Base-by-base conservation (phyloP, 768 basidiomycete species). In the Hypholoma fasciculare region DNA sequence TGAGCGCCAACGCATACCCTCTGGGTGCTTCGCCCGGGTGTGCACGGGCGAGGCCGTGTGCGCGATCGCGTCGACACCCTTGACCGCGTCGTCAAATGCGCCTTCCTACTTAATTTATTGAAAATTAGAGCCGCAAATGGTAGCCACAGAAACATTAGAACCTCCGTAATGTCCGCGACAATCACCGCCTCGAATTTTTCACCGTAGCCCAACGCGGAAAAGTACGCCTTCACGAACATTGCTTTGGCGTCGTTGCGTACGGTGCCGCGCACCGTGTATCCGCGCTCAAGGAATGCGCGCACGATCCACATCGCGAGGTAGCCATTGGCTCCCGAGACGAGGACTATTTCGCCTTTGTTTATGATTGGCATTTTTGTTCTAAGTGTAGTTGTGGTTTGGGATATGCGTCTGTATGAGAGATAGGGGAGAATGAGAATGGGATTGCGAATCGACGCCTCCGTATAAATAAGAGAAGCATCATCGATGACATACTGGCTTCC, bases 1-100 rank as follows among this genome's bases (percentile, higher is more conserved):
- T 9, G 16, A 12, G 9, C 23, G 2, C 8, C 12, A 7, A 36
- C 13, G 56, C 60, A 9, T 52, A 71, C 74, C 72, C 54, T 73
- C 59, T 8, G 82, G 81, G 38, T 85, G 76, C 17, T 76, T 72
- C 1, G 73, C 75, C 0, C 78, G 72, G 27, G 75, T 62, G 55
- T 80, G 72, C 63, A 85, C 78, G 1, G 89, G 89, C 1, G 88
- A 89, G 0, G 88, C 88, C 1, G 79, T 84, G 67, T 91, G 90
- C 40, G 75, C 79, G 51, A 94, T 82, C 0, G 82, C 92, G 59
- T 90, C 85, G 11, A 93, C 84, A 1, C 82, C 89, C 67, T 85
- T 82, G 57, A 93, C 87, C 1, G 86, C 90, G 49, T 90, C 84
- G 67, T 94, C 90, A 61, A 92, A 54, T 19, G 57, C 57, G 3